Percentiles rank a stretch among this genome's conserved stretches.
phyloP scores from a whole-genome alignment of 805 yeast genomes.

The Metschnikowia continentalis region DNA sequence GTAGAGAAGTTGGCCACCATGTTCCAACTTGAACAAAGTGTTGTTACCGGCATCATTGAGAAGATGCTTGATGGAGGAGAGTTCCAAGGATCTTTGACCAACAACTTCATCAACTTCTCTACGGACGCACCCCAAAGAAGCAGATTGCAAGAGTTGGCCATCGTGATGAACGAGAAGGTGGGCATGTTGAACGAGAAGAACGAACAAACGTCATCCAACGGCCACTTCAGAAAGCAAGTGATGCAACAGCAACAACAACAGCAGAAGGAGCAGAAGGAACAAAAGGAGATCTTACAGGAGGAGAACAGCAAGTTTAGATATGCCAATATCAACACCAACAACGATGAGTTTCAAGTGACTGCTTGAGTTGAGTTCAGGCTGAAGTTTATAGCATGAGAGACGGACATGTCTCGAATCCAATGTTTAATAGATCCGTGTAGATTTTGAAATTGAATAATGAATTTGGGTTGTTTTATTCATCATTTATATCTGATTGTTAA shows the following conservation, averaged over 20 bases:
- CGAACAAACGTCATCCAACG: slow-evolving; percentile 78
- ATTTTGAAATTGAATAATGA: background rate
- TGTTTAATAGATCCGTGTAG: slow-evolving; percentile 2
- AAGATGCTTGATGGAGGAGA: slow-evolving; percentile 78
- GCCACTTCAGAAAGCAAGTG: slow-evolving; percentile 46
- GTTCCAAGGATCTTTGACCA: slow-evolving; percentile 70
- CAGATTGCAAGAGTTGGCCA: slow-evolving; percentile 82
- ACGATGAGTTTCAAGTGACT: slow-evolving; percentile 39
- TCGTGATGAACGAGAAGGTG: slow-evolving; percentile 78
- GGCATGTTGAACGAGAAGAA: slow-evolving; percentile 75
- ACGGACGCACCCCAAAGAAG: slow-evolving; percentile 75
- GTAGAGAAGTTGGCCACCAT: slow-evolving; percentile 57
- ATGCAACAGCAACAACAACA: slow-evolving; percentile 36
- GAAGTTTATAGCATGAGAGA: slow-evolving; percentile 6
- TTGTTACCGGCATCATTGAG: slow-evolving; percentile 60
- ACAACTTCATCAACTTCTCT: slow-evolving; percentile 57
- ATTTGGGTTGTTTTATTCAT: no score
- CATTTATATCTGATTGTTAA: no score
- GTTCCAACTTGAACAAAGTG: slow-evolving; percentile 58
- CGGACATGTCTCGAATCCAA: slow-evolving; percentile 4
- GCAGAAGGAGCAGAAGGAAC: slow-evolving; percentile 29
- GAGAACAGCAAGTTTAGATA: slow-evolving; percentile 40
- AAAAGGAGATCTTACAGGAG: slow-evolving; percentile 32
- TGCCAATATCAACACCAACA: slow-evolving; percentile 41
- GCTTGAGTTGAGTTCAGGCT: slow-evolving; percentile 5